Evolutionary conservation across 805 yeast species (phyloP).

Genomic region (Ogataea wickerhamii): DNA sequence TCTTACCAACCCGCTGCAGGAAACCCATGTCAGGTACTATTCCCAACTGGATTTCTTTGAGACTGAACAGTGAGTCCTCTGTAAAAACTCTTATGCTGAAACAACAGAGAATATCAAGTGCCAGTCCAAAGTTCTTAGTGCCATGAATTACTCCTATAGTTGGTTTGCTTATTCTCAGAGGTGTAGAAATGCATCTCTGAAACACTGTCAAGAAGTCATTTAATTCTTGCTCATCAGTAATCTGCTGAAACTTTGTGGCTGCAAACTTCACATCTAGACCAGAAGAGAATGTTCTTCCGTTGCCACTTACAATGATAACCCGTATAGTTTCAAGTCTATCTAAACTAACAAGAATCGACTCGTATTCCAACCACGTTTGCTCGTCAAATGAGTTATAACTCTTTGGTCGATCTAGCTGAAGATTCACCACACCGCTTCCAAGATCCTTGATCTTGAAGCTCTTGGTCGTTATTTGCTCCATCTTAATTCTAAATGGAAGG

Average conservation of each 20-base stretch:
- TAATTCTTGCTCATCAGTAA: conserved; percentile 16
- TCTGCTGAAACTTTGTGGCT: conserved; percentile 14
- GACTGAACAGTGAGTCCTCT: conserved; percentile 48
- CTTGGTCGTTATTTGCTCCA: too few relatives aligned
- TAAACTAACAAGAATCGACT: conserved; percentile 42
- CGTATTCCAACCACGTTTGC: conserved; percentile 55
- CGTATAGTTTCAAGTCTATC: conserved; percentile 44
- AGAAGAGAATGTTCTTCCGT: conserved; percentile 54
- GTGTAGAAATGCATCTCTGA: conserved; percentile 52
- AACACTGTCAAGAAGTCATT: conserved; percentile 47
- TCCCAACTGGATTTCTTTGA: conserved; percentile 71
- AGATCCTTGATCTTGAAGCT: conserved; percentile 2
- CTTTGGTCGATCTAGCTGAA: conserved; percentile 60
- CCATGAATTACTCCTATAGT: conserved; percentile 71
- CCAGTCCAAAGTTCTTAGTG: conserved; percentile 54
- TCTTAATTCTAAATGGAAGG: too few relatives aligned
- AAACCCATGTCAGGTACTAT: conserved; percentile 79
- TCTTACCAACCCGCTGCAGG: conserved; percentile 58
- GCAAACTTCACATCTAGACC: conserved; percentile 56
- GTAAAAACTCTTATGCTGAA: conserved; percentile 56
- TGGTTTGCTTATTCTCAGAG: conserved; percentile 50
- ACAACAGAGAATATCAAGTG: conserved; percentile 61
- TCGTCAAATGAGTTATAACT: conserved; percentile 56
- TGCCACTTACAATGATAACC: conserved; percentile 54
- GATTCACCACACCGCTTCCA: conserved; percentile 38